Percentiles rank a stretch among this genome's conserved stretches.
Conservation (phyloP, 495 filamentous ascomycete genomes). For the Annulohypoxylon maeteangense region DNA sequence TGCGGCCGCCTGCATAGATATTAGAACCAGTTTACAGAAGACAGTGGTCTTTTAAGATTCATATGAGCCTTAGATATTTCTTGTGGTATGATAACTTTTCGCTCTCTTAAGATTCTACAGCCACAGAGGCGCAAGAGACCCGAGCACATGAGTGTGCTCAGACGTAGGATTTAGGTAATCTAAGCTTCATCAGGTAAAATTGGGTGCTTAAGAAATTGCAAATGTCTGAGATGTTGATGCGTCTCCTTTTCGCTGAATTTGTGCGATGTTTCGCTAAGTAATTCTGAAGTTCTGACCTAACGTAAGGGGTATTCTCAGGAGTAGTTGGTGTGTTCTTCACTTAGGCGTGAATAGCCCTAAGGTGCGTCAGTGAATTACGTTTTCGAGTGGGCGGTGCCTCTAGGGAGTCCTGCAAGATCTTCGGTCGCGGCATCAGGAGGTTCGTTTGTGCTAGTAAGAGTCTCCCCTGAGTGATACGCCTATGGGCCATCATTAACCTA, state of each 20-base stretch:
- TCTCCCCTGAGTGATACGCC: not conserved
- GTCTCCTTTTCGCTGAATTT: not conserved
- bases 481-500: not conserved
- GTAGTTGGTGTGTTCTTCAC: not conserved
- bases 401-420: too few species aligned
- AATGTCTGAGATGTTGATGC: slow-evolving; percentile 8
- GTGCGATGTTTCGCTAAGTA: not conserved
- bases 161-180: slow-evolving; percentile 20
- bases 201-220: slow-evolving; percentile 4
- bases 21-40: slow-evolving; percentile 11
- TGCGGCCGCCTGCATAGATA: slow-evolving; percentile 29
- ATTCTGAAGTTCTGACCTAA: not conserved
- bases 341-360: not conserved
- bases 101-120: not conserved
- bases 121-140: slow-evolving; percentile 7
- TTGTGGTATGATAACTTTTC: slow-evolving; percentile 5
- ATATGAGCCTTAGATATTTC: slow-evolving; percentile 16
- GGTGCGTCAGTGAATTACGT: not conserved
- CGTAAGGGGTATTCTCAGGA: slow-evolving; percentile 6
- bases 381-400: not conserved
- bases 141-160: slow-evolving; percentile 22
- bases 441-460: not conserved
- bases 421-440: not conserved
- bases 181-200: slow-evolving; percentile 15
- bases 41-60: slow-evolving; percentile 20